Percentiles rank a stretch among this genome's conserved stretches.
Conservation (phyloP, 495 filamentous ascomycete genomes). For the Corynascus novoguineensis region DNA sequence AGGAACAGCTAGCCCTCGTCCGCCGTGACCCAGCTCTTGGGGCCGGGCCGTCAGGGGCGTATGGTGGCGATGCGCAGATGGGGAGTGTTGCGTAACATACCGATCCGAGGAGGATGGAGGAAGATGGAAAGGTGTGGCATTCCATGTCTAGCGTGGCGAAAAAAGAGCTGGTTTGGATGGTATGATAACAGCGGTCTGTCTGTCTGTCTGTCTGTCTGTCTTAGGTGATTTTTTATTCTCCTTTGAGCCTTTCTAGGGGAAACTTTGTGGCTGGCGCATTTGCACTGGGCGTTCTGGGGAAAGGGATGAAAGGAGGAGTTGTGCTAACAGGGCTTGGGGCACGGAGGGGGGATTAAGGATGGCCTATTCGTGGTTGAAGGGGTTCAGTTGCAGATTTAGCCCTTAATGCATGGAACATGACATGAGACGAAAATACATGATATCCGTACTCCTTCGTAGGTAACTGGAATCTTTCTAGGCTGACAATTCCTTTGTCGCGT, state of each 20-base stretch:
- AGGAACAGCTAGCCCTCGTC: neutral
- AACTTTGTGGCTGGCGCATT: constrained; percentile 19
- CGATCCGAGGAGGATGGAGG: neutral
- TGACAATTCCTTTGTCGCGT: neutral
- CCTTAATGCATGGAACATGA: constrained; percentile 1
- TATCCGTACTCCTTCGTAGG: constrained; percentile 4
- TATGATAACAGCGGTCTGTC: constrained; percentile 2
- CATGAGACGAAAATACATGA: constrained; percentile 6
- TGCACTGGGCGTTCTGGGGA: constrained; percentile 23
- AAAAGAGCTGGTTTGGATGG: neutral
- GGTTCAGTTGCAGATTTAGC: neutral
- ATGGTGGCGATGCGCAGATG: constrained; percentile 3
- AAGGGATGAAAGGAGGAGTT: neutral
- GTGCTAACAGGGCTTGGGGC: neutral
- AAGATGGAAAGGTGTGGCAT: no score
- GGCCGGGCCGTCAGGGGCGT: neutral
- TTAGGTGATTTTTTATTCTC: neutral
- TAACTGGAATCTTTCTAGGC: neutral
- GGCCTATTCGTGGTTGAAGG: neutral
- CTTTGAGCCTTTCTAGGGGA: constrained; percentile 1
- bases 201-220: no score
- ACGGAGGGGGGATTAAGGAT: neutral
- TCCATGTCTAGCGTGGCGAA: neutral
- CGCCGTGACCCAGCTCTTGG: neutral
- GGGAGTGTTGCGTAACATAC: constrained; percentile 17